These are phyloP conservation scores for Thelephora ganbajun DNA, from an alignment of 768 basidiomycete species.

Conservation along the genomic window DNA sequence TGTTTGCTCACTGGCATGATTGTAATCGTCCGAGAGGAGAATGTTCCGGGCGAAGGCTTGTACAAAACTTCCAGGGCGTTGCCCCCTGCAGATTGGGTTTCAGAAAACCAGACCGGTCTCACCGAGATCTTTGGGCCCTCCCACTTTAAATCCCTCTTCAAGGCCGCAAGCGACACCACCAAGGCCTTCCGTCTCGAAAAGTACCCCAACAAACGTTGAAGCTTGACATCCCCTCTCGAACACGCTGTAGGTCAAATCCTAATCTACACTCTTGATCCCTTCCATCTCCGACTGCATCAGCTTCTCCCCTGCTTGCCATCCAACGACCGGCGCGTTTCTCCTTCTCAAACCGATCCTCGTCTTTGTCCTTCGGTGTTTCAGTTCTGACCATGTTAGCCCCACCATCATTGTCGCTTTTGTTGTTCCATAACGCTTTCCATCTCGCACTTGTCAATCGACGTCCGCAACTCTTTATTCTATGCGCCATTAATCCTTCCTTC, in stretches of 20 bases:
- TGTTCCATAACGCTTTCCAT: not conserved
- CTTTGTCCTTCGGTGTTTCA: too few species aligned
- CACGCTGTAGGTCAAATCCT: too few species aligned
- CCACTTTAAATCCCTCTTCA: constrained; percentile 60
- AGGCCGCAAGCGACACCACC: constrained; percentile 57
- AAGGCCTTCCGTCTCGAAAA: constrained; percentile 61
- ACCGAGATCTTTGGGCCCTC: constrained; percentile 60
- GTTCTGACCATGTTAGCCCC: not conserved
- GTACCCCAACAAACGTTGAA: constrained; percentile 17
- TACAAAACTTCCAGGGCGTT: constrained; percentile 68
- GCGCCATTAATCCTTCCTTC: too few species aligned
- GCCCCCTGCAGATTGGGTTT: constrained; percentile 68
- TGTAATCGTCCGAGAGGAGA: constrained; percentile 57
- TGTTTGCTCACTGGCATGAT: constrained; percentile 28
- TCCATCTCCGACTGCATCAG: too few species aligned
- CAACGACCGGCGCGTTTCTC: not conserved
- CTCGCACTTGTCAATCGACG: not conserved
- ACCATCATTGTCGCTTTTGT: not conserved
- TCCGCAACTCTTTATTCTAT: too few species aligned
- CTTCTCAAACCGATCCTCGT: not conserved
- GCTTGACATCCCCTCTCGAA: not conserved
- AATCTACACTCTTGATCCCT: too few species aligned
- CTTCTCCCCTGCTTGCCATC: not conserved
- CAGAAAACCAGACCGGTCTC: constrained; percentile 50
- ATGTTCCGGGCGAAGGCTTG: constrained; percentile 44